phyloP scores from a whole-genome alignment of 768 basidiomycete species.

The Lentinula guzmanii region DNA sequence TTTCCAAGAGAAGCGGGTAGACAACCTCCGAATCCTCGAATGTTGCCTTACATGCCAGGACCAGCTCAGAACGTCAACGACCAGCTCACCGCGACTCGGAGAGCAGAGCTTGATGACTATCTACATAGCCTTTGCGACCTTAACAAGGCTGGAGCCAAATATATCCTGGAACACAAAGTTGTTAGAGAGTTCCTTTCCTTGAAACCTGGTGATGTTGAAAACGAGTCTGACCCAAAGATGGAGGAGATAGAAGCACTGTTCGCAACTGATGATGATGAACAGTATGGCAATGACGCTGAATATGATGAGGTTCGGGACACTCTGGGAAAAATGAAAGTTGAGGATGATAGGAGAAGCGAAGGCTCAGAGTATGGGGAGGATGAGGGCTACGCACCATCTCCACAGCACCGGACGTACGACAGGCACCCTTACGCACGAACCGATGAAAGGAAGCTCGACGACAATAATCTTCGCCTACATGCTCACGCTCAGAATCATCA shows the following conservation, averaged over 20 bases:
- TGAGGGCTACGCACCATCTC: slow-evolving; percentile 43
- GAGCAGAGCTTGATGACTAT: slow-evolving; percentile 85
- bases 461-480: slow-evolving; percentile 33
- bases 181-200: slow-evolving; percentile 80
- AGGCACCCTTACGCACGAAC: slow-evolving; percentile 33
- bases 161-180: slow-evolving; percentile 76
- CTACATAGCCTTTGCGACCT: slow-evolving; percentile 74
- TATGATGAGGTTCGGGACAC: slow-evolving; percentile 42
- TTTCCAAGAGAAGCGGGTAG: slow-evolving; percentile 93
- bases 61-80: slow-evolving; percentile 83
- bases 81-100: slow-evolving; percentile 71
- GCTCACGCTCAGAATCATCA: slow-evolving; percentile 43
- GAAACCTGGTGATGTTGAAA: slow-evolving; percentile 81
- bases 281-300: slow-evolving; percentile 26
- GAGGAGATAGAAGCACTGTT: slow-evolving; percentile 55
- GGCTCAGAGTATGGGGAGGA: slow-evolving; percentile 60
- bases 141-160: slow-evolving; percentile 57
- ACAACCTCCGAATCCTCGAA: slow-evolving; percentile 55
- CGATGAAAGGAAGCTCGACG: slow-evolving; percentile 29
- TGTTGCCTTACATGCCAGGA: slow-evolving; percentile 97
- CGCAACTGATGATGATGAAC: slow-evolving; percentile 30
- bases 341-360: slow-evolving; percentile 46
- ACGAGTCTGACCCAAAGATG: slow-evolving; percentile 53
- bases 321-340: slow-evolving; percentile 44
- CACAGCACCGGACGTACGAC: slow-evolving; percentile 31